A percentile compares a stretch with the other conserved stretches of the same genome.
Evolutionary conservation across 129 eudicot species (phyloP).

Genomic region (Scalesia atractyloides): DNA sequence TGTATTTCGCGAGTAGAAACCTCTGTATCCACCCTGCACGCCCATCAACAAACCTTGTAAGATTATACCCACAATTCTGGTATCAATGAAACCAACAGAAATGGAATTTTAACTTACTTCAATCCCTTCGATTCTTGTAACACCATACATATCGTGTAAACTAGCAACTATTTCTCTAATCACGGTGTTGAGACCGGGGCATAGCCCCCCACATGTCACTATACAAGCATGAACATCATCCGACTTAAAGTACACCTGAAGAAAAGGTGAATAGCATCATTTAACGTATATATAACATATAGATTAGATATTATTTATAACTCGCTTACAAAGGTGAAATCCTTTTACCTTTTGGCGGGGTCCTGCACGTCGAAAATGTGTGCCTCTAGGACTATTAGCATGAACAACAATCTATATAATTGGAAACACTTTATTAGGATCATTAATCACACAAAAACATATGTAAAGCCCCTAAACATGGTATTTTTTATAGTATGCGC

Average conservation of each 20-base stretch:
- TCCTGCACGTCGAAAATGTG: slow-evolving; percentile 94
- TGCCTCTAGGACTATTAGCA: slow-evolving; percentile 76
- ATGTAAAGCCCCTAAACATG: background rate
- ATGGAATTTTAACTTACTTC: slow-evolving; percentile 49
- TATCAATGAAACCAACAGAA: slow-evolving; percentile 11
- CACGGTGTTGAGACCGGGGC: slow-evolving; percentile 97
- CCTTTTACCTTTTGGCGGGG: slow-evolving; percentile 75
- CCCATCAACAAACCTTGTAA: slow-evolving; percentile 20
- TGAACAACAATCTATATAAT: slow-evolving; percentile 72
- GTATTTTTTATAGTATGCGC: too few species aligned
- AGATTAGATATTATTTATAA: background rate
- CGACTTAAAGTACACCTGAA: slow-evolving; percentile 73
- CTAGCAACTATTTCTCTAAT: slow-evolving; percentile 84
- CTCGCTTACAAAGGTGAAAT: background rate
- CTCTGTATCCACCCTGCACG: slow-evolving; percentile 88
- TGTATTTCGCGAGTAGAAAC: slow-evolving; percentile 84
- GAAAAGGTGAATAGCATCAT: background rate
- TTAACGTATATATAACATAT: background rate
- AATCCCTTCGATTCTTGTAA: slow-evolving; percentile 68
- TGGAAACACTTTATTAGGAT: background rate
- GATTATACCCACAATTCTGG: slow-evolving; percentile 1
- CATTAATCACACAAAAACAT: background rate
- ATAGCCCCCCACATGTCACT: slow-evolving; percentile 94
- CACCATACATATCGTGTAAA: slow-evolving; percentile 86
- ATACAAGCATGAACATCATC: slow-evolving; percentile 91